phyloP scores from a whole-genome alignment of 306 rosid species.

The Rosa lucieae region DNA sequence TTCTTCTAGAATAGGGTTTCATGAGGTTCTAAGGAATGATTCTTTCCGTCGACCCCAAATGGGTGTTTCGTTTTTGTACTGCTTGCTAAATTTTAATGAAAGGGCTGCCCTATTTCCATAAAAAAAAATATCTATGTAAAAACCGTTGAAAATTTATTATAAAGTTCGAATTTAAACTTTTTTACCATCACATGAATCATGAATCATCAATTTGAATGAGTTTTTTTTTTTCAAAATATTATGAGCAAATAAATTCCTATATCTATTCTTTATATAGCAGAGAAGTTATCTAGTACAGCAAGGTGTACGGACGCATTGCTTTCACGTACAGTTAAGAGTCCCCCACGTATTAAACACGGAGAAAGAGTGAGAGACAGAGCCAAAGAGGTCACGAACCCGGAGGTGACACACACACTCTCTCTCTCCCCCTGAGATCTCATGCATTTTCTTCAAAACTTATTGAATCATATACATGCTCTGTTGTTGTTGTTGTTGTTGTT shows the following conservation, averaged over 20 bases:
- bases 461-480: neutral
- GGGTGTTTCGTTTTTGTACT: too few relatives aligned
- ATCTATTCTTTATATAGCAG: neutral
- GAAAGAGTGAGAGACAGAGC: neutral
- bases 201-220: too few relatives aligned
- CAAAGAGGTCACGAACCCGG: constrained; percentile 11
- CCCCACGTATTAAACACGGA: constrained; percentile 15
- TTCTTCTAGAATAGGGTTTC: too few relatives aligned
- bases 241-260: neutral
- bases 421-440: constrained; percentile 33
- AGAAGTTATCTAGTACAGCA: constrained; percentile 1
- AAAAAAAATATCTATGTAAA: too few relatives aligned
- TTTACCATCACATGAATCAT: neutral
- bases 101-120: too few relatives aligned
- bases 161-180: neutral
- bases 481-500: neutral
- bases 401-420: too few relatives aligned
- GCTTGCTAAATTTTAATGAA: too few relatives aligned
- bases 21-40: too few relatives aligned
- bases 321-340: neutral
- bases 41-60: too few relatives aligned
- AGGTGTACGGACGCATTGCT: neutral
- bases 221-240: neutral
- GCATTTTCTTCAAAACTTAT: neutral
- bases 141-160: neutral